Percentiles rank a stretch among this genome's conserved stretches.
Evolutionary conservation across 805 yeast species (phyloP).

Genomic region (Clavispora fructus): DNA sequence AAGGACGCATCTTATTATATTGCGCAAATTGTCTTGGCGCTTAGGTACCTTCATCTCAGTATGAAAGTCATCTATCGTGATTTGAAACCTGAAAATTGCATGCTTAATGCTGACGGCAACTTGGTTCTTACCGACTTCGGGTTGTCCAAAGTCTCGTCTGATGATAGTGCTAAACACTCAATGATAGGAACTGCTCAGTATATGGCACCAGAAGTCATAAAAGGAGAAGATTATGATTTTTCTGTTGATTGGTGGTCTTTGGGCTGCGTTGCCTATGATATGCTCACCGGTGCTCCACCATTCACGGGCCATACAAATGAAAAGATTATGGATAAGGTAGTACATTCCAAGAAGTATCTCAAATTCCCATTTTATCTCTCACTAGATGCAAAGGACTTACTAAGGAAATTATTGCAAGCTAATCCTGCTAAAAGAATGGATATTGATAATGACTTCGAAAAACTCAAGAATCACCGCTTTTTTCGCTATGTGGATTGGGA

Average conservation of each 20-base stretch:
- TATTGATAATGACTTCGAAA: constrained; percentile 49
- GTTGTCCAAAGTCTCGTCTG: constrained; percentile 33
- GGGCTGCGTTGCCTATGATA: constrained; percentile 76
- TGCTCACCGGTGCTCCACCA: constrained; percentile 84
- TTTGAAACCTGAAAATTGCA: constrained; percentile 42
- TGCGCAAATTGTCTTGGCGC: constrained; percentile 15
- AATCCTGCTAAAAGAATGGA: constrained; percentile 56
- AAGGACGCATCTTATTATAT: constrained; percentile 15
- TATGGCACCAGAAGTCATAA: constrained; percentile 86
- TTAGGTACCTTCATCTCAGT: constrained; percentile 16
- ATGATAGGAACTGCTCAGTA: constrained; percentile 77
- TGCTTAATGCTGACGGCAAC: constrained; percentile 37
- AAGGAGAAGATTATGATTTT: constrained; percentile 71
- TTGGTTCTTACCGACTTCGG: constrained; percentile 43
- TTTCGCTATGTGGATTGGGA: constrained; percentile 77
- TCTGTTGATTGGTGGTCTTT: constrained; percentile 92
- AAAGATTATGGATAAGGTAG: constrained; percentile 68
- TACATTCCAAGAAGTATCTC: constrained; percentile 52
- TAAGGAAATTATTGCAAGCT: constrained; percentile 60
- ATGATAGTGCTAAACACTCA: constrained; percentile 40
- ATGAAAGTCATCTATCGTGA: constrained; percentile 40
- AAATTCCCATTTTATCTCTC: constrained; percentile 72
- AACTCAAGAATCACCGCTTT: constrained; percentile 61
- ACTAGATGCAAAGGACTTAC: constrained; percentile 72
- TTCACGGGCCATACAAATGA: constrained; percentile 80